Conservation (phyloP, 768 basidiomycete species). For the Suillus spraguei region DNA sequence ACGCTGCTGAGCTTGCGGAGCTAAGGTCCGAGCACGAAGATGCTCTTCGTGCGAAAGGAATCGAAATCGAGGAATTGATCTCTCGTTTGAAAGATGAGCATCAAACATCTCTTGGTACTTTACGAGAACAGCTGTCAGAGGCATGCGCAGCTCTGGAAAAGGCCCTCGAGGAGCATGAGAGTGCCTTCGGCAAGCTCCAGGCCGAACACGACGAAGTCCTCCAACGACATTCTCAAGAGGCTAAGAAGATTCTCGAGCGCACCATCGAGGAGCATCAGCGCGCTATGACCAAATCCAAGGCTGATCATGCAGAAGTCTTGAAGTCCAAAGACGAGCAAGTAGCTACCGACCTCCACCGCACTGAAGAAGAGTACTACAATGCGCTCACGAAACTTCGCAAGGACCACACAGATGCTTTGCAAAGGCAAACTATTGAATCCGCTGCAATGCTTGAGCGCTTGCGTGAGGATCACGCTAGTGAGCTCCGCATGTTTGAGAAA, state of each 20-base stretch:
- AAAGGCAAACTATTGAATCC: constrained; percentile 60
- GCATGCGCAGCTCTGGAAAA: constrained; percentile 46
- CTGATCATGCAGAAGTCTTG: constrained; percentile 56
- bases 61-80: constrained; percentile 45
- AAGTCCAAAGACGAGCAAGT: constrained; percentile 66
- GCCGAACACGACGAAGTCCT: constrained; percentile 57
- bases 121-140: constrained; percentile 47
- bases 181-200: constrained; percentile 58
- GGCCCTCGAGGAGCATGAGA: constrained; percentile 60
- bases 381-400: constrained; percentile 74
- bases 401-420: constrained; percentile 69
- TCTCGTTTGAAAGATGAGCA: constrained; percentile 53
- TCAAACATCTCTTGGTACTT: constrained; percentile 36
- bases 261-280: constrained; percentile 58
- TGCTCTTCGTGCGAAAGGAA: constrained; percentile 42
- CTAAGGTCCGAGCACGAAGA: constrained; percentile 50
- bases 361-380: constrained; percentile 83
- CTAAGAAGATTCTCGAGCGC: constrained; percentile 47
- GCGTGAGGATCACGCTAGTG: constrained; percentile 74
- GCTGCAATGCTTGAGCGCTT: constrained; percentile 68
- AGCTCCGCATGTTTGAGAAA: constrained; percentile 74
- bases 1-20: constrained; percentile 49
- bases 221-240: constrained; percentile 55
- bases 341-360: constrained; percentile 59
- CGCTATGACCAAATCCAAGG: constrained; percentile 45